Percentiles rank a stretch among this genome's conserved stretches.
Evolutionary conservation across 805 yeast genomes (phyloP).

Genomic region (Lipomyces yamadae): DNA sequence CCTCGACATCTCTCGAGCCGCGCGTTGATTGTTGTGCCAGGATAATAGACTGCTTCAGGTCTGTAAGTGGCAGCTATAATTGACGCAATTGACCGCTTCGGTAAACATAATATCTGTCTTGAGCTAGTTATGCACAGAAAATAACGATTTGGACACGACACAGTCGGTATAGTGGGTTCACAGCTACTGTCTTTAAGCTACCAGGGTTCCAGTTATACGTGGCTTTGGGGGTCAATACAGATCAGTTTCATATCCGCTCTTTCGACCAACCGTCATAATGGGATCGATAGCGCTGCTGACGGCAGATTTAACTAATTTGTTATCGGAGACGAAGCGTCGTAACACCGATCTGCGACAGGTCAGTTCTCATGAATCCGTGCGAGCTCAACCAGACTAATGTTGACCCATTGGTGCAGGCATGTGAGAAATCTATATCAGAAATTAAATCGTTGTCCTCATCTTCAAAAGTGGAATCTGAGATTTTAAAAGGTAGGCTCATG

Average conservation of each 20-base stretch:
- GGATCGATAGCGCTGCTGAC: slow-evolving; percentile 55
- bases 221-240: neutral
- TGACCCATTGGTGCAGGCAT: slow-evolving; percentile 38
- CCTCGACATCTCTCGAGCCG: neutral
- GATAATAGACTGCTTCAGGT: neutral
- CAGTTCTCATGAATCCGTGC: slow-evolving; percentile 35
- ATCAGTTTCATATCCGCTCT: neutral
- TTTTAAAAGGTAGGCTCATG: slow-evolving; percentile 38
- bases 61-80: neutral
- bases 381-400: neutral
- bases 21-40: neutral
- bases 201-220: neutral
- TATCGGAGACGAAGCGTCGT: slow-evolving; percentile 73
- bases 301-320: slow-evolving; percentile 62
- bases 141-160: neutral
- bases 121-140: slow-evolving; percentile 35
- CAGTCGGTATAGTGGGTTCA: neutral
- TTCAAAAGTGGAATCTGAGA: slow-evolving; percentile 38
- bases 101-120: neutral
- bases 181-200: neutral
- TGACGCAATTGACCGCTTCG: neutral
- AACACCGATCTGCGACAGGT: slow-evolving; percentile 69
- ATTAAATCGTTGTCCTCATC: slow-evolving; percentile 27
- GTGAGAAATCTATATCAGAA: slow-evolving; percentile 37
- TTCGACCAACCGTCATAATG: slow-evolving; percentile 44